Base-by-base conservation (phyloP, 1,284 basidiomycete genomes). In the Lignosus rhinocerotis region DNA sequence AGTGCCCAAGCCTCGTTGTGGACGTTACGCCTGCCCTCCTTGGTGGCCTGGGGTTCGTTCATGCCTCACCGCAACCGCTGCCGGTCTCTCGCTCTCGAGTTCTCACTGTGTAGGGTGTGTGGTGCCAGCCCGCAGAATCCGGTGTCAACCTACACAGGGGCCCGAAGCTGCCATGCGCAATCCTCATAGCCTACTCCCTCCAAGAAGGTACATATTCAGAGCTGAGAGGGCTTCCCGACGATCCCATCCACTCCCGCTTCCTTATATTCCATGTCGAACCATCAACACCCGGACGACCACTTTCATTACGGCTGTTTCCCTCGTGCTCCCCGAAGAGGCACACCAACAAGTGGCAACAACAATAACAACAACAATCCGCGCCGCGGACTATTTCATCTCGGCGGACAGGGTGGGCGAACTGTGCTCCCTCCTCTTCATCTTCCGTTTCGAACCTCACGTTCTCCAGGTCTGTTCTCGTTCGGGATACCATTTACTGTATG, bases 361-460 rank as follows among this genome's bases (percentile, higher is more conserved):
- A 67, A 65, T 55, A 67, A 65, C 57, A 60, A 56, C 58, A 64
- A 61, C 61, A 59, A 47, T 54, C 51, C 61, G 42, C 66, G 66
- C 54, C 69, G 70, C 53, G 67, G 83, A 78, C 79, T 87, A 84
- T 81, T 89, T 67, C 66, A 66, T 67, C 65, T 80, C 80, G 78
- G 43, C 25, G 43, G 85, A 81, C 87, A 89, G 85, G 88, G 88
- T 90, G 88, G 87, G 88, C 86, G 87, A 83, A 85, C 86, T 80
- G 82, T 87, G 79, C 85, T 91, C 74, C 89, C 89, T 85, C 86
- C 89, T 83, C 80, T 91, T 83, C 83, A 85, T 81, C 81, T 86
- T 77, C 83, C 84, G 68, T 88, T 90, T 85, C 88, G 88, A 86
- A 85, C 83, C 82, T 89, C 85, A 88, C 84, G 80, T 84, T 87